Evolutionary conservation across 2,329 filamentous ascomycete genomes (phyloP), one percentile per base, ranked within the genome.

Genomic region (Pleurostoma richardsiae): DNA sequence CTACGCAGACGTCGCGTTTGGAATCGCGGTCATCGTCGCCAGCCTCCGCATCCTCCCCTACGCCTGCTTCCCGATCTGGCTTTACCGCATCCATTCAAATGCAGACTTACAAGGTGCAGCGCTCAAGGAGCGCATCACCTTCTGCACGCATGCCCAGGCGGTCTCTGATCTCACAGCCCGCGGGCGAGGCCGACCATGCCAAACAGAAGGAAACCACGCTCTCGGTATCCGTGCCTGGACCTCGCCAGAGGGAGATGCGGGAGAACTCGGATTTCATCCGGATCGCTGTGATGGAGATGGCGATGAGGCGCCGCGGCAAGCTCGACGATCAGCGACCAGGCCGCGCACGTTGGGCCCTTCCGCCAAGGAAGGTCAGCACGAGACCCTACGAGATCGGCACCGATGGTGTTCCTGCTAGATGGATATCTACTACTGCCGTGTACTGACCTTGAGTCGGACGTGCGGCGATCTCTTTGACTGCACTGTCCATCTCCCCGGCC

Each of bases 191-290:
- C 40, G 62, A 43, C 53, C 68, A 29, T 51, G 50, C 46, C 58
- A 62, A 47, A 53, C 61, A 4, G 56, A 52, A 50, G 10, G 50
- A 52, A 30, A 42, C 50, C 10, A 42, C 64, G 4, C 57, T 63
- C 30, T 57, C 66, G 36, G 67, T 59, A 45, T 69, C 72, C 26
- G n/a, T 54, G 44, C 66, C 77, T 38, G 70, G 72, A 41, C 63
- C 71, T 56, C 77, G 82, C 27, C 83, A 85, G 61, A 76, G 83
- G 41, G 83, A 86, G 61, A 78, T 85, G 71, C 79, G 83, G 30
- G 83, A 86, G 61, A 86, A 86, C 54, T 76, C 82, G 39, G 82
- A 86, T 57, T 86, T 86, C 57, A 85, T 86, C 58, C 78, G 83
- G 54, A 79, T 86, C 46, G 83, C 83, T 33, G 83, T 86, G 43